These are phyloP conservation scores for Triticum dicoccoides DNA, from an alignment of 176 grass and related monocot species.

Conservation along the genomic window DNA sequence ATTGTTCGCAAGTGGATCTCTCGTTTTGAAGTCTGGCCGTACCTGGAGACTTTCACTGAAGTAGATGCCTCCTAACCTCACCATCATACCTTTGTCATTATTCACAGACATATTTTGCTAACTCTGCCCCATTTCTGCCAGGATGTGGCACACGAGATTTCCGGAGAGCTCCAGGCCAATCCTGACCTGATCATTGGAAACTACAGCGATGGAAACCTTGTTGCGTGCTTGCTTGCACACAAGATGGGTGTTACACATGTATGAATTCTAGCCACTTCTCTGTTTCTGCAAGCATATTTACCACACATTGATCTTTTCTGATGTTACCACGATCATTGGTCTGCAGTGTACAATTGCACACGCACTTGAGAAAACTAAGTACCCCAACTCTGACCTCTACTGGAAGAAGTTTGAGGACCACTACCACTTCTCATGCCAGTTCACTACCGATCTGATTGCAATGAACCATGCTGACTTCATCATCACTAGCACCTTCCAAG, in stretches of 20 bases:
- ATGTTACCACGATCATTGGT: constrained; percentile 19
- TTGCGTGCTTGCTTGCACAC: constrained; percentile 88
- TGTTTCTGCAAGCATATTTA: neutral
- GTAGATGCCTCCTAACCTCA: constrained; percentile 43
- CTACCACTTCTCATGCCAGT: constrained; percentile 99
- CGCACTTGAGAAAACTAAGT: constrained; percentile 99
- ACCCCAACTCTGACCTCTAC: constrained; percentile 97
- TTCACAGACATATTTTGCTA: neutral
- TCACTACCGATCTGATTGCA: constrained; percentile 92
- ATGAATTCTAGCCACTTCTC: neutral
- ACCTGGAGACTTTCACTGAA: constrained; percentile 95
- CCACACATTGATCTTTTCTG: neutral
- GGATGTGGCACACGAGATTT: constrained; percentile 94
- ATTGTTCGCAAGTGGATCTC: constrained; percentile 99
- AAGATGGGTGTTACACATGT: constrained; percentile 96
- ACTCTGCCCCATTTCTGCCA: constrained; percentile 28
- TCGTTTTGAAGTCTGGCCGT: constrained; percentile 98
- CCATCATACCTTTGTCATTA: neutral
- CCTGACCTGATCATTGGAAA: constrained; percentile 97
- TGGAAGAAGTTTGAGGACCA: constrained; percentile 99
- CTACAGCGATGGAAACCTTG: constrained; percentile 99
- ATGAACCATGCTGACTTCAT: constrained; percentile 99
- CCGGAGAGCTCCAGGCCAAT: constrained; percentile 88
- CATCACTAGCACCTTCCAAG: constrained; percentile 97
- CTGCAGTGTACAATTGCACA: constrained; percentile 97